Evolutionary conservation across 1,284 basidiomycete genomes (phyloP).

Genomic region (Porogramme epimiltina): DNA sequence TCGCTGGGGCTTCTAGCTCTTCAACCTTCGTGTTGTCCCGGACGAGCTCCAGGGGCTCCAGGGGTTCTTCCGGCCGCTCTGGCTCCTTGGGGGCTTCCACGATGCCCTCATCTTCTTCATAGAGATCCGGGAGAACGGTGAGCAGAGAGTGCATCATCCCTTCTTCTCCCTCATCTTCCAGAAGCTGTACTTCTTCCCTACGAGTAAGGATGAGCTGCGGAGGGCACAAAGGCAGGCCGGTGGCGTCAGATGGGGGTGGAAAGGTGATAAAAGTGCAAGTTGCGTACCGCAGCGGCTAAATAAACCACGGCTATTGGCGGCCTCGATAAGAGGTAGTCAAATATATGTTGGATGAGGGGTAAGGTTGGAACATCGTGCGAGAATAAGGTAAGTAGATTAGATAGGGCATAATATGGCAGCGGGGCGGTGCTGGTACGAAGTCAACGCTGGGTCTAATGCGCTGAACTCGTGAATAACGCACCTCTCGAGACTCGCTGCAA

Average conservation of each 20-base stretch:
- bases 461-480: too few species aligned
- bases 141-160: slow-evolving; percentile 87
- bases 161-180: slow-evolving; percentile 69
- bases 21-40: slow-evolving; percentile 3
- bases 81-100: background rate
- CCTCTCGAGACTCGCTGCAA: slow-evolving; percentile 69
- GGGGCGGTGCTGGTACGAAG: slow-evolving; percentile 48
- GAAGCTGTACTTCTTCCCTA: slow-evolving; percentile 55
- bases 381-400: slow-evolving; percentile 89
- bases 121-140: slow-evolving; percentile 68
- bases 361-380: slow-evolving; percentile 89
- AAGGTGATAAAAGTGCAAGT: background rate
- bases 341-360: slow-evolving; percentile 82
- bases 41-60: background rate
- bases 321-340: slow-evolving; percentile 84
- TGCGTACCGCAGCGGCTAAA: slow-evolving; percentile 76
- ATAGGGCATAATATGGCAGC: slow-evolving; percentile 85
- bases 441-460: slow-evolving; percentile 11
- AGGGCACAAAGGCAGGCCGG: background rate
- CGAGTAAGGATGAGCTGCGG: slow-evolving; percentile 61
- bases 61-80: background rate
- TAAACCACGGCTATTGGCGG: slow-evolving; percentile 85
- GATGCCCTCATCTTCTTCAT: slow-evolving; percentile 38
- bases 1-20: background rate
- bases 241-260: background rate